phyloP scores from a whole-genome alignment of 345 rosid genomes.

The Sonneratia caseolaris region DNA sequence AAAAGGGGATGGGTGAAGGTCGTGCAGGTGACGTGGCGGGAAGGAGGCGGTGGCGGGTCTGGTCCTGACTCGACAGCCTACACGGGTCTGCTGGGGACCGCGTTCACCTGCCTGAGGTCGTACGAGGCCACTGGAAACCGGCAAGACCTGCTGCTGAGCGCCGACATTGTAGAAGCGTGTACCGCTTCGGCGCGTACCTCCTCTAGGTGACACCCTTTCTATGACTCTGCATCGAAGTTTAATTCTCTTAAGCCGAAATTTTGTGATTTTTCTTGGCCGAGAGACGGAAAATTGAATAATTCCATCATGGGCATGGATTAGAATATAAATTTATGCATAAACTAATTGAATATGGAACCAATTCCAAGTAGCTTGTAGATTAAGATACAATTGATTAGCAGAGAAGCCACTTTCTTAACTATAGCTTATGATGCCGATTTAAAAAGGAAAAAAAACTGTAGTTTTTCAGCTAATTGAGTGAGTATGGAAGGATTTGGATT shows the following conservation, averaged over 20 bases:
- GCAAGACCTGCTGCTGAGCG: slow-evolving; percentile 43
- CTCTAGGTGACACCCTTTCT: slow-evolving; percentile 34
- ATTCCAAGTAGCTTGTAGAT: too few relatives aligned
- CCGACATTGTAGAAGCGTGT: slow-evolving; percentile 61
- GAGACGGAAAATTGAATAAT: neutral
- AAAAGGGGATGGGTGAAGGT: slow-evolving; percentile 23
- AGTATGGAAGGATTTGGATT: too few relatives aligned
- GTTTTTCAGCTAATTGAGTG: too few relatives aligned
- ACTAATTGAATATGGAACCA: too few relatives aligned
- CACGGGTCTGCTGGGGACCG: slow-evolving; percentile 72
- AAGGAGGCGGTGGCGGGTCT: slow-evolving; percentile 1
- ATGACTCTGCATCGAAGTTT: neutral
- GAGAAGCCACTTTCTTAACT: too few relatives aligned
- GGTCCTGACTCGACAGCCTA: slow-evolving; percentile 56
- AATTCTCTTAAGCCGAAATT: neutral
- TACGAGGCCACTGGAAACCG: slow-evolving; percentile 50
- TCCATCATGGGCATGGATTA: neutral
- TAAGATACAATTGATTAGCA: too few relatives aligned
- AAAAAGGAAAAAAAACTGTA: too few relatives aligned
- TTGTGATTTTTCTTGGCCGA: neutral
- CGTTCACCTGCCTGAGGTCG: slow-evolving; percentile 69
- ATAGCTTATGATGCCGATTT: too few relatives aligned
- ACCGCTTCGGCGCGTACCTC: slow-evolving; percentile 28
- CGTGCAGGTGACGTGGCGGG: slow-evolving; percentile 55
- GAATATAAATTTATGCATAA: neutral